Evolutionary conservation across 2,329 filamentous ascomycete genomes (phyloP), one percentile per base, ranked within the genome.

Genomic region (Phyllosticta capitalensis): DNA sequence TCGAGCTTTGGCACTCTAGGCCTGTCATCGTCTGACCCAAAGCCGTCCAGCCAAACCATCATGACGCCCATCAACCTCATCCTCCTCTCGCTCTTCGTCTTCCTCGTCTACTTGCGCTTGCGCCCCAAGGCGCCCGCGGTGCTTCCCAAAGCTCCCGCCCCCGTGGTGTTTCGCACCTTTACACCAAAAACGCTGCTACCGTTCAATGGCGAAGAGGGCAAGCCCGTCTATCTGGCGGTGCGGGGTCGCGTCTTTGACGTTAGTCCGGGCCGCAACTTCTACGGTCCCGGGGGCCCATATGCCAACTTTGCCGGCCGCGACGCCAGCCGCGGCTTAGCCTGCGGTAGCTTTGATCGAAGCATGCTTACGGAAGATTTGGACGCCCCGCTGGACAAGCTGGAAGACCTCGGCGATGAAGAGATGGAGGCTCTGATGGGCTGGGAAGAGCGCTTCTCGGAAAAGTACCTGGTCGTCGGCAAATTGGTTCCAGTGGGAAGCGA

Each of bases 221-320:
- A 77, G 65, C 90, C 90, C 55, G 89, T 97, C 60, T 96, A 90
- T 75, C 83, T 99, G 54, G 89, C 90, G n/a, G 91, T 97, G 19
- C 88, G 90, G 50, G 92, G 94, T 56, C 85, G 85, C 55, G 87
- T 97, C 64, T 97, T 96, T 72, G 94, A 99, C 71, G 92, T 97
- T 22, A 85, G 86, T 0, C 78, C 85, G 14, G 92, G 94, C 22
- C 84, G 87, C 69, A 92, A 95, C 78, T 97, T 97, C 75, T 99
- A 99, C 76, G 94, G 94, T 3, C 94, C 94, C 20, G 92, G 91
- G 12, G 92, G 92, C 0, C 91, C 92, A 1, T 99, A 99, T 74
- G 86, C 87, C 73, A 97, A 97, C 77, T 99, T 99, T 71, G 94
- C 94, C 0, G 94, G 94, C 0, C 81, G 92, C 48, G 94, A 99